These are phyloP conservation scores for Brassica incana DNA, from an alignment of 345 rosid genomes.

Conservation along the genomic window DNA sequence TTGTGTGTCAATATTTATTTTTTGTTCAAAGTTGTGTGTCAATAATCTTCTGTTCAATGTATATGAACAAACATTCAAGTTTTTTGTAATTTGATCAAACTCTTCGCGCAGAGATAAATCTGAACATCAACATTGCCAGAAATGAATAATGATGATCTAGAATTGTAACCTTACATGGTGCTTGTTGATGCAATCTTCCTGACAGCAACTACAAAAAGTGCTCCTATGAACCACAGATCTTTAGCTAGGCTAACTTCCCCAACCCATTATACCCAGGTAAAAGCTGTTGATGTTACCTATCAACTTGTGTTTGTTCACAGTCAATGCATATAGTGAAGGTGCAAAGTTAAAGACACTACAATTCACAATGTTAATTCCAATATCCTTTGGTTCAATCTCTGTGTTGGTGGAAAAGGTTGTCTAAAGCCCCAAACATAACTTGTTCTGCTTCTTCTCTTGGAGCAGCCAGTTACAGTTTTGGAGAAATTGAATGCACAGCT, in stretches of 20 bases:
- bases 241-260: slow-evolving; percentile 49
- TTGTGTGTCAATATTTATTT: background rate
- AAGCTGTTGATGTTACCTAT: slow-evolving; percentile 50
- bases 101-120: background rate
- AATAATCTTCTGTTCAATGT: background rate
- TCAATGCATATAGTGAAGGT: slow-evolving; percentile 52
- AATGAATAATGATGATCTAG: background rate
- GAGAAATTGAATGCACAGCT: slow-evolving; percentile 43
- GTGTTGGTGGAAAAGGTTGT: slow-evolving; percentile 39
- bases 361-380: slow-evolving; percentile 49
- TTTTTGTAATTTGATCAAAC: slow-evolving; percentile 18
- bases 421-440: slow-evolving; percentile 52
- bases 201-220: slow-evolving; percentile 44
- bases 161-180: background rate
- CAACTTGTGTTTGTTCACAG: slow-evolving; percentile 34
- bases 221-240: slow-evolving; percentile 37
- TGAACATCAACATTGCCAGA: background rate
- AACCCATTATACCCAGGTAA: slow-evolving; percentile 51
- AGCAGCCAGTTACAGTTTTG: slow-evolving; percentile 39
- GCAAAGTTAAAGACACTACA: slow-evolving; percentile 47
- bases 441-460: slow-evolving; percentile 42
- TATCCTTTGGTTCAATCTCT: slow-evolving; percentile 38
- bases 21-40: slow-evolving; percentile 4
- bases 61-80: slow-evolving; percentile 7
- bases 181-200: background rate